These are phyloP conservation scores for Leccinum proliferum DNA, from an alignment of 1,284 basidiomycete species.

Conservation along the genomic window DNA sequence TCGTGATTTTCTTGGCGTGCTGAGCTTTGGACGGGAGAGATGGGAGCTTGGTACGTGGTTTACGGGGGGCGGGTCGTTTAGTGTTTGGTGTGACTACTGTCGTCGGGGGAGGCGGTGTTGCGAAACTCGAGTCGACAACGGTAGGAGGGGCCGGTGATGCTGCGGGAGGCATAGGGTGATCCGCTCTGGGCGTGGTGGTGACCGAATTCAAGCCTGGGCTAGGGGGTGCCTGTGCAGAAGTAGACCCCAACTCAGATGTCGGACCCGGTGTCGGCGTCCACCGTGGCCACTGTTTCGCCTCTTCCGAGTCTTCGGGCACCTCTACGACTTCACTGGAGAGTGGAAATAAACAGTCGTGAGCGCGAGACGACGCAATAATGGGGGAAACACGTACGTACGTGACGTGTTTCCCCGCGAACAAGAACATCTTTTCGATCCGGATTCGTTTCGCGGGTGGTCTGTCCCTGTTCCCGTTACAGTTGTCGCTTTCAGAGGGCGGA, in stretches of 20 bases:
- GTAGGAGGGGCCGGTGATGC: neutral
- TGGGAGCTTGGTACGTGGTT: slow-evolving; percentile 49
- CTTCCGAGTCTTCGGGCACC: slow-evolving; percentile 63
- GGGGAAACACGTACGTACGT: slow-evolving; percentile 40
- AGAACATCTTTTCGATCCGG: slow-evolving; percentile 61
- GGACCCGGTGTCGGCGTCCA: slow-evolving; percentile 31
- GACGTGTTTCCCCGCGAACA: slow-evolving; percentile 71
- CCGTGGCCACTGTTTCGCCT: slow-evolving; percentile 68
- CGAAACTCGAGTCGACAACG: slow-evolving; percentile 9
- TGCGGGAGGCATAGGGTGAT: neutral
- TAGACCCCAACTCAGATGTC: slow-evolving; percentile 8
- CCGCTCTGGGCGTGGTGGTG: neutral
- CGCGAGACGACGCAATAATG: neutral
- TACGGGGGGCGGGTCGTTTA: slow-evolving; percentile 59
- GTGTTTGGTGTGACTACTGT: slow-evolving; percentile 11
- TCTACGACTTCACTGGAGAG: slow-evolving; percentile 60
- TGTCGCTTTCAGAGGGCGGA: neutral
- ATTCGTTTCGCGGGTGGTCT: slow-evolving; percentile 36
- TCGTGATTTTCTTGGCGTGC: slow-evolving; percentile 71
- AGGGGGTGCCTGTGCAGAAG: neutral
- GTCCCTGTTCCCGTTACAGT: no score
- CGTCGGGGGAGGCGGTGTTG: slow-evolving; percentile 10
- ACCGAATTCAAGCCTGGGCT: neutral
- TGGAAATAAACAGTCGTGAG: neutral
- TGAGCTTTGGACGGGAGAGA: slow-evolving; percentile 38